These are phyloP conservation scores for Blastomyces emzantsi DNA, from an alignment of 2,329 filamentous ascomycete genomes.

Conservation along the genomic window DNA sequence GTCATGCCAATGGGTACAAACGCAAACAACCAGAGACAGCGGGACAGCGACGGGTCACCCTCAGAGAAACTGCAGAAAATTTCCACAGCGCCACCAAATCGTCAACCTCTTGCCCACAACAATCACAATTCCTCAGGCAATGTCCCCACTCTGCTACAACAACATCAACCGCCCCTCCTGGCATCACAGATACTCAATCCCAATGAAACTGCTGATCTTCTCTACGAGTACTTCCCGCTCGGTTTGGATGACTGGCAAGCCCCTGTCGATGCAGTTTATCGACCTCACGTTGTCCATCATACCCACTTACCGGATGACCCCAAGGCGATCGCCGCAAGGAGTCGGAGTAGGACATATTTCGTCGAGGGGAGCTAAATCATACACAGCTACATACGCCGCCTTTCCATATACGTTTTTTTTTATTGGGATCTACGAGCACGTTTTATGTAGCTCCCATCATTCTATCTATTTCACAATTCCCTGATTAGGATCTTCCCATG, in stretches of 20 bases:
- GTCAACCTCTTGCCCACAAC: slow-evolving; percentile 22
- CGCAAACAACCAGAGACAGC: background rate
- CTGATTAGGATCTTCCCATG: background rate
- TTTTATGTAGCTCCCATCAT: no score
- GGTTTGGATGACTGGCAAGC: slow-evolving; percentile 87
- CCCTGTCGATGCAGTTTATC: slow-evolving; percentile 80
- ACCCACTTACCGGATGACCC: slow-evolving; percentile 60
- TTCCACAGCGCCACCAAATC: slow-evolving; percentile 25
- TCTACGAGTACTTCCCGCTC: slow-evolving; percentile 93
- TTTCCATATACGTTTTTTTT: background rate
- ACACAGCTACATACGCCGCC: background rate
- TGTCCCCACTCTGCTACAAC: slow-evolving; percentile 23
- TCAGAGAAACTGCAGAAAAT: slow-evolving; percentile 19
- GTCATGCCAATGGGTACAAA: slow-evolving; percentile 11
- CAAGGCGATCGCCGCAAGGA: slow-evolving; percentile 58
- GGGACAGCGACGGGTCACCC: slow-evolving; percentile 6
- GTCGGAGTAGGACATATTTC: slow-evolving; percentile 63
- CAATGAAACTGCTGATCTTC: slow-evolving; percentile 66
- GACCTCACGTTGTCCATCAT: slow-evolving; percentile 90
- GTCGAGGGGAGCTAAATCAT: slow-evolving; percentile 32
- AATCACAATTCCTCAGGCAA: slow-evolving; percentile 21
- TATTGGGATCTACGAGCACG: background rate
- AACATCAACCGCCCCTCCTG: slow-evolving; percentile 29
- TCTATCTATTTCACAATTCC: background rate
- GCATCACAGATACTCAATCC: slow-evolving; percentile 46